Base-by-base conservation (phyloP, 768 basidiomycete genomes). In the Tricholoma saponaceum region DNA sequence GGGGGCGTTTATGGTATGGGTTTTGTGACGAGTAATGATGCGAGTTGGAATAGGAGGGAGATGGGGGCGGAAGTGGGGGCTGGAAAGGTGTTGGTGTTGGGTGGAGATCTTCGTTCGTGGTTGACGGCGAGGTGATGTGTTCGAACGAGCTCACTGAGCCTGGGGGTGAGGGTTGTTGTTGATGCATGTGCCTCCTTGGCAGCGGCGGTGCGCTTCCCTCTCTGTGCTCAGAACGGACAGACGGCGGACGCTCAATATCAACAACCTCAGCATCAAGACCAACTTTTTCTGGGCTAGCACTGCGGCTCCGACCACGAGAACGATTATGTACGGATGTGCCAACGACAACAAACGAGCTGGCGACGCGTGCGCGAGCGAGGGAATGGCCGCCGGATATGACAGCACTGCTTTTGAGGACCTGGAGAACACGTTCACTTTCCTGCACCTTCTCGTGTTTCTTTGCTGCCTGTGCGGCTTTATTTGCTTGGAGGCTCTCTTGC, bases 401-500 rank as follows among this genome's bases (percentile, higher is more conserved):
- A 23, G 78, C 73, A 33, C 83, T 83, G 61, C 85, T 86, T 70
- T 86, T 87, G 33, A 91, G 75, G 10, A 91, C 84, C 67, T 85
- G 82, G 59, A 89, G 73, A 16, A 90, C 80, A 8, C 89, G 76
- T 66, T 87, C 86, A 61, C 82, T 81, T 67, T 89, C 87, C n/a
- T 89, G 74, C 59, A 80, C 76, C 46, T 82, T 83, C 64, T 90
- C 86, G 0, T 82, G 83, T 51, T 82, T 81, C 69, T 89, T 89
- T 69, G 89, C 74, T 5, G 78, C 79, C 67, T 89, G 85, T 1
- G 82, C 89, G 0, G 82, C 80, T 64, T 88, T 88, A 57, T 82
- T 84, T 8, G 90, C 90, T 53, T 87, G 84, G 0, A 92, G 72
- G 22, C 83, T 85, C 69, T 91, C 88, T 59, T 80, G 79, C 73